Base-by-base conservation (phyloP, 2,329 filamentous ascomycete species). In the Diaporthe vaccinii region DNA sequence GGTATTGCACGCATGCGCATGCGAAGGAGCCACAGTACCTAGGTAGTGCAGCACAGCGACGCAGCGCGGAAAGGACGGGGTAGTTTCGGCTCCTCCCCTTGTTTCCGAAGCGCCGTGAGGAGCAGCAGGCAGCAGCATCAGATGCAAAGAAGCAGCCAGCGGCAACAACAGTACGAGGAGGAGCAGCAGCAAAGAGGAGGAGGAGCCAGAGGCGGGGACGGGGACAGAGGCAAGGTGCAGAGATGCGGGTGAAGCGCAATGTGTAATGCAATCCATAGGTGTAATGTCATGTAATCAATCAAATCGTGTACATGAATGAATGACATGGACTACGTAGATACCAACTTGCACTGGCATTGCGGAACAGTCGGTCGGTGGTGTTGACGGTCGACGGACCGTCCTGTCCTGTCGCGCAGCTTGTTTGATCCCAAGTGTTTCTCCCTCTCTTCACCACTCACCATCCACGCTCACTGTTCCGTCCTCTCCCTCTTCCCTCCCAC, bases 401-500 rank as follows among this genome's bases (percentile, higher is more conserved):
- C n/a, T 46, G 59, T 46, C 31, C 25, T 68, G 65, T 31, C 65
- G 65, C 65, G 65, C 46, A 55, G 31, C 49, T 68, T 68, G 65
- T 68, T 68, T 68, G 65, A 68, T 68, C 65, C 65, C 53, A 61
- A 61, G 53, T 57, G 39, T 51, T 57, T 51, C 55, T 49, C 44
- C 55, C 44, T 51, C 69, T 72, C 36, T 15, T 71, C 68, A 58
- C 39, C 51, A 46, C 36, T 49, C 61, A 46, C 59, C 39, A 62
- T 44, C 39, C 59, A 3, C 39, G 25, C 59, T 49, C 25, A 41
- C 41, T 46, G 15, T 49, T 22, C 61, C 61, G 41, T 67, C 39
- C 17, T 46, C 25, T 28, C 28, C 41, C 39, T 70, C 67, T 20
- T 20, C 65, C 34, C 31, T 55, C 65, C 22, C 41, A 12, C 51